phyloP scores from a whole-genome alignment of 495 filamentous ascomycete genomes.

The Aspergillus coremiiformis region DNA sequence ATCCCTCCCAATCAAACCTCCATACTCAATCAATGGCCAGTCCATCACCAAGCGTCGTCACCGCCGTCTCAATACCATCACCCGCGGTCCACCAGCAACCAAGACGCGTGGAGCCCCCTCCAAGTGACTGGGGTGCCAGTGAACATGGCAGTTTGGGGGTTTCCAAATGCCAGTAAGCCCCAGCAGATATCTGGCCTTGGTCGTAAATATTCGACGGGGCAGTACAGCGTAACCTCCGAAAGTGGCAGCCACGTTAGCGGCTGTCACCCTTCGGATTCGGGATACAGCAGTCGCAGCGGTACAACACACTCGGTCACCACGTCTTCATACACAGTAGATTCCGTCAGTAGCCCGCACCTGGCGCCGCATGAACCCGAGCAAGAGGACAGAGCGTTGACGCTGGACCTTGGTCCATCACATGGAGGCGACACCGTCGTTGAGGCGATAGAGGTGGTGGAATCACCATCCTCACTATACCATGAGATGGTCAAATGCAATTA shows the following conservation, averaged over 20 bases:
- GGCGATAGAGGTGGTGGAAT: constrained; percentile 11
- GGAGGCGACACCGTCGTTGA: constrained; percentile 9
- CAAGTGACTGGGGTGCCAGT: constrained; percentile 29
- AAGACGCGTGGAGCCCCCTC: constrained; percentile 36
- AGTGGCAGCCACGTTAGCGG: constrained; percentile 46
- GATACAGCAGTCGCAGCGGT: constrained; percentile 48
- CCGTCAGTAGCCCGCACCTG: constrained; percentile 24
- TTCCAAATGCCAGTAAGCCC: constrained; percentile 15
- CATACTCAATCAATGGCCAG: constrained; percentile 18
- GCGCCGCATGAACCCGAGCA: constrained; percentile 21
- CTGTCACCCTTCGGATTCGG: constrained; percentile 52
- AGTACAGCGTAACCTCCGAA: constrained; percentile 43
- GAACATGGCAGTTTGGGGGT: constrained; percentile 6
- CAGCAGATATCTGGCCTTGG: constrained; percentile 17
- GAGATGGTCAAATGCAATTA: constrained; percentile 30
- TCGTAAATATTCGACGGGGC: constrained; percentile 21
- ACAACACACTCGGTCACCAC: constrained; percentile 41
- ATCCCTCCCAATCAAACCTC: constrained; percentile 14
- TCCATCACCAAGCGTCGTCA: constrained; percentile 11
- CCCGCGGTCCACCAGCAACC: constrained; percentile 20
- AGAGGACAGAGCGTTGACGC: constrained; percentile 13
- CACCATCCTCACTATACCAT: constrained; percentile 16
- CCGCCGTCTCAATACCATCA: constrained; percentile 16
- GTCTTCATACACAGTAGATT: constrained; percentile 25
- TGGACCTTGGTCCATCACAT: constrained; percentile 6